phyloP scores from a whole-genome alignment of 2,329 filamentous ascomycete genomes.

The Cryphonectria naterciae region DNA sequence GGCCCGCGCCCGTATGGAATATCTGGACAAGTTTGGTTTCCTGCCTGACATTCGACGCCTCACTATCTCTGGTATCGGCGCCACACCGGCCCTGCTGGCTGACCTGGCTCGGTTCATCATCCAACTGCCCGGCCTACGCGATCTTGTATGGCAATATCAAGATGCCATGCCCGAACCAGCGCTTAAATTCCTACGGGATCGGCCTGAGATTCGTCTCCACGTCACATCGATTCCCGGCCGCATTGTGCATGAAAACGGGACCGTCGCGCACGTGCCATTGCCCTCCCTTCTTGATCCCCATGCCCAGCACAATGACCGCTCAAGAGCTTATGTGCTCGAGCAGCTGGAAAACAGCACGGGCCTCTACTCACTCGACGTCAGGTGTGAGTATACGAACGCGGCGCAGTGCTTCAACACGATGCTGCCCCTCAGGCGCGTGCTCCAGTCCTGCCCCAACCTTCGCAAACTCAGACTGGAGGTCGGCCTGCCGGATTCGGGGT shows the following conservation, averaged over 20 bases:
- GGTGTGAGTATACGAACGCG: background rate
- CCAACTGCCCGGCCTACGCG: background rate
- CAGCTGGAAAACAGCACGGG: background rate
- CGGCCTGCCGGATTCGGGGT: background rate
- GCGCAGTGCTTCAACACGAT: background rate
- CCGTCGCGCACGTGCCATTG: background rate
- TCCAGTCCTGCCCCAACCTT: background rate
- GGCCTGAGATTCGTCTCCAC: background rate
- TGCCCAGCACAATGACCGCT: background rate
- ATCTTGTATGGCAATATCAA: background rate
- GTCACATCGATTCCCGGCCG: background rate
- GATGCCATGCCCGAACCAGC: background rate
- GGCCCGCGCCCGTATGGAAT: background rate
- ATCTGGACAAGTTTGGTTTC: background rate
- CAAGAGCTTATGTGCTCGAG: background rate
- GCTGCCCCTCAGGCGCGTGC: background rate
- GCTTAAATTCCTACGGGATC: background rate
- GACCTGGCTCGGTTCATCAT: background rate
- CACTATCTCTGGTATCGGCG: background rate
- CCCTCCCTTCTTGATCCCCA: background rate
- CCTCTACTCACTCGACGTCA: background rate
- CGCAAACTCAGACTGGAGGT: background rate
- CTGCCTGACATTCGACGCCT: background rate
- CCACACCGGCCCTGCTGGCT: background rate
- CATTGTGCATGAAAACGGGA: background rate